These are phyloP conservation scores for Jamesozyma hellenica DNA, from an alignment of 805 yeast genomes.

Conservation along the genomic window DNA sequence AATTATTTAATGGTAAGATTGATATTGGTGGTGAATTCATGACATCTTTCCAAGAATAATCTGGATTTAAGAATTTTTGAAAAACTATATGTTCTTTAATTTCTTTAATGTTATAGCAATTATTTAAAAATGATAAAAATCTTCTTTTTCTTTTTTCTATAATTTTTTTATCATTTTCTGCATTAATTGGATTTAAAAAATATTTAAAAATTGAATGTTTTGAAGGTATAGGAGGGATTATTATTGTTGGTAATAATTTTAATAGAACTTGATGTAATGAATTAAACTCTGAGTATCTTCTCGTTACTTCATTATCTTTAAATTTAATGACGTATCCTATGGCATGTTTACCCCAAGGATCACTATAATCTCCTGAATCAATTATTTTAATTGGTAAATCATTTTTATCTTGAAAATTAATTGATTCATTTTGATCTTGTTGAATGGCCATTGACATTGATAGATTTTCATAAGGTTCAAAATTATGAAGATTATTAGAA, in stretches of 20 bases:
- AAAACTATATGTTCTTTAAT: constrained; percentile 55
- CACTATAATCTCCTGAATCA: constrained; percentile 81
- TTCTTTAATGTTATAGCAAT: constrained; percentile 51
- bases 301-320: constrained; percentile 50
- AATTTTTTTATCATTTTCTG: constrained; percentile 34
- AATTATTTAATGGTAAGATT: constrained; percentile 40
- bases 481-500: neutral
- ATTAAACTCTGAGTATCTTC: constrained; percentile 91
- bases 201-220: constrained; percentile 55
- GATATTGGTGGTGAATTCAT: constrained; percentile 45
- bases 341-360: constrained; percentile 65
- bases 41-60: constrained; percentile 74
- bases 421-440: neutral
- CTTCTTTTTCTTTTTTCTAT: constrained; percentile 66
- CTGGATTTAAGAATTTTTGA: constrained; percentile 75
- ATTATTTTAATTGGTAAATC: constrained; percentile 37
- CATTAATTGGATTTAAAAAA: constrained; percentile 35
- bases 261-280: constrained; percentile 61
- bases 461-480: constrained; percentile 23
- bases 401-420: neutral
- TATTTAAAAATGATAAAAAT: constrained; percentile 65
- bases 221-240: constrained; percentile 91
- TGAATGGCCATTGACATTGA: constrained; percentile 20
- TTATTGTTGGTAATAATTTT: constrained; percentile 65
- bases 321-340: constrained; percentile 72